Conservation (phyloP, 305 asterid species). For the Striga hermonthica region DNA sequence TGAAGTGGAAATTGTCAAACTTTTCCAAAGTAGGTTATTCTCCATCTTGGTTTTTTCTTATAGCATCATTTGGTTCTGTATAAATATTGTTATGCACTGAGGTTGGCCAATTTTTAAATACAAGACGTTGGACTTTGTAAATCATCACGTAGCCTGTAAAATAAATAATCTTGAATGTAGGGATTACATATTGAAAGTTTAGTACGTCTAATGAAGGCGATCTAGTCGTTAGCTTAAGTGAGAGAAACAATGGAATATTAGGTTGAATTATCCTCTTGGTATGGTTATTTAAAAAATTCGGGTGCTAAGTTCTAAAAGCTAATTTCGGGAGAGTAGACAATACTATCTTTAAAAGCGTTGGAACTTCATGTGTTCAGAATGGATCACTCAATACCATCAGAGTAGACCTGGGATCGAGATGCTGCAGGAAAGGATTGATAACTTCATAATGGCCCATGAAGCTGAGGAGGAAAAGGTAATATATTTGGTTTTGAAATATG, state of each 20-base stretch:
- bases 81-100: background rate
- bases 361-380: conserved; percentile 47
- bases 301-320: background rate
- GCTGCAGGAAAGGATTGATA: conserved; percentile 81
- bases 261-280: no score
- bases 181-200: background rate
- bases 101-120: conserved; percentile 8
- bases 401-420: conserved; percentile 70
- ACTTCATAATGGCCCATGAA: conserved; percentile 74
- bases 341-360: conserved; percentile 1
- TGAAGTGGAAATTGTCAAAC: background rate
- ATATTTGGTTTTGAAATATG: background rate
- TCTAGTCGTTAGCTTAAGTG: conserved; percentile 2
- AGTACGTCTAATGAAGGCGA: background rate
- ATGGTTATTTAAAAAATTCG: background rate
- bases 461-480: conserved; percentile 69
- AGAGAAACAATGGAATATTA: background rate
- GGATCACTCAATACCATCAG: conserved; percentile 68
- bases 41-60: background rate
- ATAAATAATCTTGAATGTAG: conserved; percentile 11
- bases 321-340: conserved; percentile 17
- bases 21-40: background rate
- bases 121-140: background rate
- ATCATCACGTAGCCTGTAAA: background rate
- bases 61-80: conserved; percentile 16